Evolutionary conservation across 2,329 filamentous ascomycete species (phyloP), one percentile per base, ranked within the genome.

Genomic region (Stromatinia cepivora): DNA sequence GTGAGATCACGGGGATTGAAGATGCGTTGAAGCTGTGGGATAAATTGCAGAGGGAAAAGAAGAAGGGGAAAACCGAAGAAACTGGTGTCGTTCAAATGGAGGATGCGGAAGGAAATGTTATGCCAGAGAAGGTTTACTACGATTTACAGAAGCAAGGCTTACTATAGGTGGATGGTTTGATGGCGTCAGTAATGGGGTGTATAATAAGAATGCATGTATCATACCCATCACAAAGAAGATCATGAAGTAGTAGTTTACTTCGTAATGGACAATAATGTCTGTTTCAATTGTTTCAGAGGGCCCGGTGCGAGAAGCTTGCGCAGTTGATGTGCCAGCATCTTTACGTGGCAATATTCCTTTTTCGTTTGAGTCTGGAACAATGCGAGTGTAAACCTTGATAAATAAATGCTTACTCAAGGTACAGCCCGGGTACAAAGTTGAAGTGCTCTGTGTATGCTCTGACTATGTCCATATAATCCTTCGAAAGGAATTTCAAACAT

Each of bases 111-210:
- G 95, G 95, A 59, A 98, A 99, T 77, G 95, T 99, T 69, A 99
- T 99, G 95, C 95, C 96, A 0, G 93, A 97, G 82, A 97, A 97
- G 85, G 94, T 99, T 67, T 99, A 97, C 80, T 90, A 94, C 74
- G 95, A 99, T 85, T 81, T 98, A 80, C 91, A 93, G 81, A 97
- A 96, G 82, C 93, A 97, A 79, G 94, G 94, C 46, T 84, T 97
- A 77, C 82, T 96, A 73, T 95, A 78, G 69, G 69, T 31, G n/a
- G 13, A 61, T 67, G 25, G 42, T 8, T 31, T 42, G 34, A 57
- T 66, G 50, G 50, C 31, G 61, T 39, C 46, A 10, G 15, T 64
- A 20, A n/a, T 42, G 46, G 45, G 46, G n/a, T 52, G 46, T 64
- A 52, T 64, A 52, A 63, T 52, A 11, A 63, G 61, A 39, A 22